Conservation (phyloP, 208 protist species). For the Paratrypanosoma confusum region DNA sequence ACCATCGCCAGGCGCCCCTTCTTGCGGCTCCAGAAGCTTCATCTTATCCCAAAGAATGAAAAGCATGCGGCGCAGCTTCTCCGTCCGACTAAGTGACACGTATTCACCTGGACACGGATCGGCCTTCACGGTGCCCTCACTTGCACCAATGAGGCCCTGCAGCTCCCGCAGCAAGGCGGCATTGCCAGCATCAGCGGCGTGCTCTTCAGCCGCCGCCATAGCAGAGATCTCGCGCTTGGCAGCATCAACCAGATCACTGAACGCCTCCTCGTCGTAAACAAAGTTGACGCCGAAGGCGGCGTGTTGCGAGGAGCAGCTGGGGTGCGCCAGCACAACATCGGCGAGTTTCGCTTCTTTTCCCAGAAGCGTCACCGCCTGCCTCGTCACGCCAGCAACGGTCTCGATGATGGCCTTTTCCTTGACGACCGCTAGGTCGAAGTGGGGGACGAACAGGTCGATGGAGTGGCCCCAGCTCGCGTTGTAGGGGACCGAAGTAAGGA, state of each 20-base stretch:
- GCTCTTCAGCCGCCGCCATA: slow-evolving; percentile 7
- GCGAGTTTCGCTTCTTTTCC: slow-evolving; percentile 48
- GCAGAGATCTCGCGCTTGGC: not conserved
- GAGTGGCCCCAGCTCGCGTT: no score
- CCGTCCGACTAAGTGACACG: no score
- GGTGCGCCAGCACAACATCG: slow-evolving; percentile 59
- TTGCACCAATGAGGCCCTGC: not conserved
- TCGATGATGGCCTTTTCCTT: slow-evolving; percentile 35
- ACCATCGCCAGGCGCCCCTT: slow-evolving; percentile 20
- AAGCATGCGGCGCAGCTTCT: no score
- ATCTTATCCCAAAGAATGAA: no score
- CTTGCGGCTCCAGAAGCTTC: no score
- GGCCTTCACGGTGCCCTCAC: no score
- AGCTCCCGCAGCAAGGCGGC: not conserved
- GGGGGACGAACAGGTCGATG: no score
- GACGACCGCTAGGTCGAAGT: slow-evolving; percentile 36
- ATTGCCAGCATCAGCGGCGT: not conserved
- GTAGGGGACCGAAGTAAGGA: no score
- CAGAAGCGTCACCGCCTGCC: slow-evolving; percentile 44
- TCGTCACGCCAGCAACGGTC: slow-evolving; percentile 18
- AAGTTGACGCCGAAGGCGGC: slow-evolving; percentile 61
- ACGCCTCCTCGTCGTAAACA: slow-evolving; percentile 6
- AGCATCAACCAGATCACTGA: slow-evolving; percentile 3
- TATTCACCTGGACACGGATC: no score
- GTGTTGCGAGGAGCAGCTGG: slow-evolving; percentile 75